These are phyloP conservation scores for Tetracladium marchalianum DNA, from an alignment of 495 filamentous ascomycete genomes.

Conservation along the genomic window DNA sequence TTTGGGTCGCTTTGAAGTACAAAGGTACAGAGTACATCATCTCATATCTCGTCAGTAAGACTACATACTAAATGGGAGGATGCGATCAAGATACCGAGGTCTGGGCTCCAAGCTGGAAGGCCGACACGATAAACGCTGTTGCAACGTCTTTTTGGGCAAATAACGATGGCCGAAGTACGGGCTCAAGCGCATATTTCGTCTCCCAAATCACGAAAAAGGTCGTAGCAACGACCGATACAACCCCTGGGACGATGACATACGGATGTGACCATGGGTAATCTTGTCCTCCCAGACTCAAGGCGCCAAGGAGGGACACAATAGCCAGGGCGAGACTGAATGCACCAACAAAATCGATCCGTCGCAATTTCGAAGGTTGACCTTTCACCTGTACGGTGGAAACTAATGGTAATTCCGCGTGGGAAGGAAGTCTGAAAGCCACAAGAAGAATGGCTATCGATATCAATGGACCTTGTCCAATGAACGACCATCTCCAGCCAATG, in stretches of 20 bases:
- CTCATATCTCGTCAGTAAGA: constrained; percentile 17
- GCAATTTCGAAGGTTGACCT: constrained; percentile 2
- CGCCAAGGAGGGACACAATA: constrained; percentile 39
- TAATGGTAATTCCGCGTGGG: not conserved
- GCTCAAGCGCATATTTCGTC: constrained; percentile 39
- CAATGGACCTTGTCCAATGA: constrained; percentile 7
- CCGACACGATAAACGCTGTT: constrained; percentile 41
- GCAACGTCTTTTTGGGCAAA: constrained; percentile 44
- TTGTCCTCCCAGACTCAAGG: constrained; percentile 49
- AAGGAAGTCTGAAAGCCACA: constrained; percentile 1
- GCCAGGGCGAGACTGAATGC: constrained; percentile 37
- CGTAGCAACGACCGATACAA: not conserved
- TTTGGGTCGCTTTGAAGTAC: constrained; percentile 57
- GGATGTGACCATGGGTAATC: constrained; percentile 42
- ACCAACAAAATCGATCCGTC: constrained; percentile 24
- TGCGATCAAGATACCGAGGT: constrained; percentile 32
- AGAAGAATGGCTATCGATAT: constrained; percentile 4
- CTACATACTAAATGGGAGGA: not conserved
- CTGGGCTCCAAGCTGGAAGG: constrained; percentile 47
- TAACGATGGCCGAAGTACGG: constrained; percentile 52
- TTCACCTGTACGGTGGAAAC: not conserved
- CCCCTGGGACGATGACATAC: constrained; percentile 23
- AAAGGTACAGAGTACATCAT: constrained; percentile 53
- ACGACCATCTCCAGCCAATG: constrained; percentile 50
- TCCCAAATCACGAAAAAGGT: constrained; percentile 42